Percentiles rank a stretch among this genome's conserved stretches.
Conservation (phyloP, 352 stramenopile species). For the Phytophthora crassamura region DNA sequence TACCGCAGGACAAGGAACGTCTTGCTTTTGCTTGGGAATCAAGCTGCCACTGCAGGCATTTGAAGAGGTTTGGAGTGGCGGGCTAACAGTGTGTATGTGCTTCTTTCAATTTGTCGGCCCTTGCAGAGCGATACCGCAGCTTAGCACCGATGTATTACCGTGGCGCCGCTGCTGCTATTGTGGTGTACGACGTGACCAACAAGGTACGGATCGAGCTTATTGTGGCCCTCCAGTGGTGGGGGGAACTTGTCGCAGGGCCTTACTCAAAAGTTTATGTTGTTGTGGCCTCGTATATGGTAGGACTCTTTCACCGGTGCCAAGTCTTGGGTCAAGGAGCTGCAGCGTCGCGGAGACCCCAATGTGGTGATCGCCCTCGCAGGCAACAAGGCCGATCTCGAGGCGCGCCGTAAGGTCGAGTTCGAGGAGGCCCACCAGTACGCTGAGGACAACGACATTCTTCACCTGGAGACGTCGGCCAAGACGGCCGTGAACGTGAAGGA, state of each 20-base stretch:
- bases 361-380: constrained; percentile 96
- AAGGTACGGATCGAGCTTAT: constrained; percentile 62
- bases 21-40: not conserved
- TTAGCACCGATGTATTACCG: constrained; percentile 99
- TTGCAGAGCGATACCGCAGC: constrained; percentile 94
- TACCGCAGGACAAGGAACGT: constrained; percentile 94
- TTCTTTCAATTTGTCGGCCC: not conserved
- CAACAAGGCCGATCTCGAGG: constrained; percentile 99
- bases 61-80: not conserved
- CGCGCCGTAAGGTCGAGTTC: constrained; percentile 96
- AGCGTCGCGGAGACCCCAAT: constrained; percentile 98
- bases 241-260: constrained; percentile 12
- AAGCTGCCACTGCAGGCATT: not conserved
- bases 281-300: constrained; percentile 40
- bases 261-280: constrained; percentile 6
- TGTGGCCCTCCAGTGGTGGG: not conserved
- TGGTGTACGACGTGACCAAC: constrained; percentile 98
- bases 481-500: constrained; percentile 99
- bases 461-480: constrained; percentile 99
- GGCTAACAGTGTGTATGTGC: constrained; percentile 14
- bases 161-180: constrained; percentile 94
- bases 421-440: constrained; percentile 98
- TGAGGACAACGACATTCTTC: constrained; percentile 98
- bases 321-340: constrained; percentile 99
- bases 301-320: constrained; percentile 98